phyloP scores from a whole-genome alignment of 1,284 basidiomycete species.

The Heterobasidion parviporum region DNA sequence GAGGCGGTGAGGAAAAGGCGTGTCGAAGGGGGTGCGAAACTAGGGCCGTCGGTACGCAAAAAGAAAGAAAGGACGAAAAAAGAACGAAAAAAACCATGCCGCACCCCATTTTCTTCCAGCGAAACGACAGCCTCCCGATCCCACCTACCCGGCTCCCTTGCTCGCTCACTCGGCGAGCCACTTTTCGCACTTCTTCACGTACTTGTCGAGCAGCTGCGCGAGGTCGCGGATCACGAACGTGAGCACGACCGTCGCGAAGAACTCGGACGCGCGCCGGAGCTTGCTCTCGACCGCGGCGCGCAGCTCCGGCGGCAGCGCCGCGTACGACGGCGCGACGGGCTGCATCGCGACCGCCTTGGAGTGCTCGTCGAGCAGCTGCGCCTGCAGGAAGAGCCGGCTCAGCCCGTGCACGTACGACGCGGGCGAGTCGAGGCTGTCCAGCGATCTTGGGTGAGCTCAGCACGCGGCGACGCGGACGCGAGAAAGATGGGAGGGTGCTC shows the following conservation, averaged over 20 bases:
- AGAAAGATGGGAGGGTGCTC: constrained; percentile 23
- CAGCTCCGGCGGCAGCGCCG: constrained; percentile 56
- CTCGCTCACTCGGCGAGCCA: constrained; percentile 63
- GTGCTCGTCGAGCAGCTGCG: constrained; percentile 84
- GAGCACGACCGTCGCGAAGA: constrained; percentile 84
- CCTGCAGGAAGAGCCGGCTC: constrained; percentile 64
- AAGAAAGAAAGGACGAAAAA: too few species aligned
- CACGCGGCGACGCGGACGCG: not conserved
- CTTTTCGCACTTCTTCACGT: constrained; percentile 84
- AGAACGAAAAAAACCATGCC: not conserved
- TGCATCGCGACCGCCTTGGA: constrained; percentile 63
- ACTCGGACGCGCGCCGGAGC: constrained; percentile 78
- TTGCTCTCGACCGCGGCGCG: constrained; percentile 64
- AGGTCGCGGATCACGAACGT: constrained; percentile 87
- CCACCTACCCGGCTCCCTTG: not conserved
- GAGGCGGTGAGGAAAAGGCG: not conserved
- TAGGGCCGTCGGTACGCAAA: not conserved
- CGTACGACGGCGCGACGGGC: constrained; percentile 63
- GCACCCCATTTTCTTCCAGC: not conserved
- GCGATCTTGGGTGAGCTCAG: constrained; percentile 7
- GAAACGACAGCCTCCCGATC: not conserved
- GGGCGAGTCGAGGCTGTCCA: constrained; percentile 77
- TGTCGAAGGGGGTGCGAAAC: not conserved
- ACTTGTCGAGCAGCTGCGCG: constrained; percentile 84
- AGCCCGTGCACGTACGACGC: constrained; percentile 80